phyloP scores from a whole-genome alignment of 441 rosid genomes.

The Erysimum pusillum region DNA sequence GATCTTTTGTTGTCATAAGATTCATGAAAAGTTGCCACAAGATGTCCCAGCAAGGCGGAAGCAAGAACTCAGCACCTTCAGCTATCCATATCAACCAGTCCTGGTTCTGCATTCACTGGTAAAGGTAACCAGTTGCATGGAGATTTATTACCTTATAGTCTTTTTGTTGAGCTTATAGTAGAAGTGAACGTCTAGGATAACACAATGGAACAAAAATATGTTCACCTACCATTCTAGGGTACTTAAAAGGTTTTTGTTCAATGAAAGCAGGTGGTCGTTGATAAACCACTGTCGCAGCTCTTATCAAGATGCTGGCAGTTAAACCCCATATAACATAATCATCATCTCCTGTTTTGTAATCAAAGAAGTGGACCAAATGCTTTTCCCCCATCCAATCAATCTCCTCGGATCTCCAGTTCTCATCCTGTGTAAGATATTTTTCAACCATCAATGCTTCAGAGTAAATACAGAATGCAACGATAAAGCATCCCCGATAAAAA shows the following conservation, averaged over 20 bases:
- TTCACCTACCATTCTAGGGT: slow-evolving; percentile 50
- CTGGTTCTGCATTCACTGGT: slow-evolving; percentile 34
- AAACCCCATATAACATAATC: slow-evolving; percentile 85
- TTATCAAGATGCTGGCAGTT: slow-evolving; percentile 84
- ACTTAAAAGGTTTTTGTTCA: slow-evolving; percentile 68
- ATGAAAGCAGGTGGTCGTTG: slow-evolving; percentile 68
- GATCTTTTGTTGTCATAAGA: background rate
- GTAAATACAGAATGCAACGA: slow-evolving; percentile 18
- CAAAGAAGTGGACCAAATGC: slow-evolving; percentile 74
- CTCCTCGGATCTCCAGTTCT: slow-evolving; percentile 70
- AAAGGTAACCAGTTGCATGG: slow-evolving; percentile 1
- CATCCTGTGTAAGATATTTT: slow-evolving; percentile 62
- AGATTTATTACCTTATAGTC: background rate
- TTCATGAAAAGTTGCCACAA: slow-evolving; percentile 8
- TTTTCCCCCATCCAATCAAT: slow-evolving; percentile 81
- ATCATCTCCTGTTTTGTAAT: slow-evolving; percentile 58
- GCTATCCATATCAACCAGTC: slow-evolving; percentile 19
- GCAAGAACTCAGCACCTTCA: slow-evolving; percentile 3
- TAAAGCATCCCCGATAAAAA: slow-evolving; percentile 21
- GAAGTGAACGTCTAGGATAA: background rate
- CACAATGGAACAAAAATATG: background rate
- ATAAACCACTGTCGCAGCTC: slow-evolving; percentile 78
- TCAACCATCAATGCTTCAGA: slow-evolving; percentile 12
- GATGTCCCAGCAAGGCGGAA: slow-evolving; percentile 1
- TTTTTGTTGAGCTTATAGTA: background rate